Evolutionary conservation across 177 flowering plant species (phyloP).

Genomic region (Vitis hybrid): DNA sequence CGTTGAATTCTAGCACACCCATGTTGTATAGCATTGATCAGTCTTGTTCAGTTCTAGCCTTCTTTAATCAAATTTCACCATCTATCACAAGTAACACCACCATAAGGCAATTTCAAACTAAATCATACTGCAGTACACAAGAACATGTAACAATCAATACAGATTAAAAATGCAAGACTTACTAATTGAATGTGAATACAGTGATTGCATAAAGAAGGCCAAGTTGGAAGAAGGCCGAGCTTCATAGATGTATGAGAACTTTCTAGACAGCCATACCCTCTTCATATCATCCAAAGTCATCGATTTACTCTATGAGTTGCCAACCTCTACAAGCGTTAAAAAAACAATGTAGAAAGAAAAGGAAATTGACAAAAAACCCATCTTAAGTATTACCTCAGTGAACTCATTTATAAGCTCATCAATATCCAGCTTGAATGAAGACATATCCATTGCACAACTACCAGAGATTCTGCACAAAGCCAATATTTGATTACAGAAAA

Average conservation of each 20-base stretch:
- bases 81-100: too few species aligned
- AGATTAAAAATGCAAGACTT: slow-evolving; percentile 10
- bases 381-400: slow-evolving; percentile 36
- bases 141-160: neutral
- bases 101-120: too few species aligned
- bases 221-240: slow-evolving; percentile 60
- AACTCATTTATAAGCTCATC: slow-evolving; percentile 81
- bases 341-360: neutral
- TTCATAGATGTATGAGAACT: slow-evolving; percentile 79
- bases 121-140: too few species aligned
- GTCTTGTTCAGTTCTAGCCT: too few species aligned
- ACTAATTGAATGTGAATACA: slow-evolving; percentile 72
- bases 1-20: too few species aligned
- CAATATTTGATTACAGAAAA: too few species aligned
- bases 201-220: slow-evolving; percentile 78
- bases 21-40: too few species aligned
- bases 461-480: too few species aligned
- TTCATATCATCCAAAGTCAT: slow-evolving; percentile 72
- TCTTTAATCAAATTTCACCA: too few species aligned
- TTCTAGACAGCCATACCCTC: slow-evolving; percentile 64
- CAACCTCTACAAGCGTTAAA: slow-evolving; percentile 4
- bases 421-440: slow-evolving; percentile 72
- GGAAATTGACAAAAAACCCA: neutral
- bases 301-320: slow-evolving; percentile 37
- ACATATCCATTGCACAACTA: slow-evolving; percentile 43